Evolutionary conservation across 1,284 basidiomycete genomes (phyloP).

Genomic region (Heterobasidion occidentale): DNA sequence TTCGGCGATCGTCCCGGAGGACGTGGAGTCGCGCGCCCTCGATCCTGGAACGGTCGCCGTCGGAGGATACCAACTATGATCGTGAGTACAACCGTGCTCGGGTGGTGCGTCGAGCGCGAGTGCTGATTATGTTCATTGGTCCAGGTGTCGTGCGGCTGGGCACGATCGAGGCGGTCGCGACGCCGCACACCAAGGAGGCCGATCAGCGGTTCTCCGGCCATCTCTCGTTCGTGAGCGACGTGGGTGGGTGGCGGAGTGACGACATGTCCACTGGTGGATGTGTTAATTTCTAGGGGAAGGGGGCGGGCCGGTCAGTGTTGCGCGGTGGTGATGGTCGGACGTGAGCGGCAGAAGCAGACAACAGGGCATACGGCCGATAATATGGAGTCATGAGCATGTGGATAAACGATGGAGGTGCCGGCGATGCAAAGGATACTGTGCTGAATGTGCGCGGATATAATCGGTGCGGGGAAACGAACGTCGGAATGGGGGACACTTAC

Average conservation of each 20-base stretch:
- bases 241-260: not conserved
- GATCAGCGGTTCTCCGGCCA: conserved; percentile 34
- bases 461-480: too few species aligned
- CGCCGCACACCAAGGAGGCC: conserved; percentile 34
- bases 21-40: conserved; percentile 49
- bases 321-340: too few species aligned
- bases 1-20: conserved; percentile 46
- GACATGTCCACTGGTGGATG: not conserved
- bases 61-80: conserved; percentile 33
- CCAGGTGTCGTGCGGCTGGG: conserved; percentile 44
- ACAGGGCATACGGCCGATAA: too few species aligned
- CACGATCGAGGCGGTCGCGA: conserved; percentile 39
- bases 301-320: too few species aligned
- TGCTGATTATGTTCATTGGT: not conserved
- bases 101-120: not conserved
- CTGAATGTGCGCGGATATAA: too few species aligned
- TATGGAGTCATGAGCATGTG: too few species aligned
- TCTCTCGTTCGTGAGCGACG: conserved; percentile 17
- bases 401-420: too few species aligned
- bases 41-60: conserved; percentile 28
- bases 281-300: too few species aligned
- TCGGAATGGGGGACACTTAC: too few species aligned
- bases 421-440: too few species aligned
- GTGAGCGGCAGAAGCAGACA: too few species aligned
- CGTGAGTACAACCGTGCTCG: conserved; percentile 28